phyloP scores from a whole-genome alignment of 495 filamentous ascomycete species.

The Talaromyces trachyspermus region DNA sequence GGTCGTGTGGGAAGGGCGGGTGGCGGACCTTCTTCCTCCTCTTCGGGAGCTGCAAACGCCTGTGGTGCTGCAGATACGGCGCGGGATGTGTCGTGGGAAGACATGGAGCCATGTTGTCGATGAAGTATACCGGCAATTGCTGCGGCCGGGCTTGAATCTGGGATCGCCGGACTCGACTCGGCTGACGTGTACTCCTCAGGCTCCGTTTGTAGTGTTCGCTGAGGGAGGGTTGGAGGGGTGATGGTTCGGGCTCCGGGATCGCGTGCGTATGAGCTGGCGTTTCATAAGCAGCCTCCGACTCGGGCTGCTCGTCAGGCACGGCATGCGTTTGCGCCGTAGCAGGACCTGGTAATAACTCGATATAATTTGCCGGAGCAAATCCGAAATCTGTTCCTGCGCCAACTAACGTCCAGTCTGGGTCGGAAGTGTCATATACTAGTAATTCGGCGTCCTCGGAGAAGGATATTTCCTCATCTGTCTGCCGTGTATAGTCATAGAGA shows the following conservation, averaged over 20 bases:
- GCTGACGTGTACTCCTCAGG: slow-evolving; percentile 11
- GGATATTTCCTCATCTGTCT: slow-evolving; percentile 96
- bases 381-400: slow-evolving; percentile 80
- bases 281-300: neutral
- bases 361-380: slow-evolving; percentile 97
- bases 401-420: slow-evolving; percentile 95
- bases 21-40: slow-evolving; percentile 52
- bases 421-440: slow-evolving; percentile 78
- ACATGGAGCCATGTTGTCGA: slow-evolving; percentile 34
- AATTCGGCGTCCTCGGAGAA: slow-evolving; percentile 85
- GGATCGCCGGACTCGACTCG: slow-evolving; percentile 22
- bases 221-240: slow-evolving; percentile 31
- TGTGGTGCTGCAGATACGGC: slow-evolving; percentile 32
- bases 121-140: slow-evolving; percentile 67
- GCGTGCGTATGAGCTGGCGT: too few species aligned
- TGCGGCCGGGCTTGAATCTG: slow-evolving; percentile 57
- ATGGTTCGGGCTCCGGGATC: slow-evolving; percentile 15
- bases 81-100: slow-evolving; percentile 23
- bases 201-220: slow-evolving; percentile 21
- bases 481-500: slow-evolving; percentile 90
- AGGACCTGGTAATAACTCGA: slow-evolving; percentile 52
- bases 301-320: neutral
- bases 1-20: slow-evolving; percentile 65
- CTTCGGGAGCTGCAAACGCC: slow-evolving; percentile 36
- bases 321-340: slow-evolving; percentile 9